Evolutionary conservation across 352 stramenopile genomes (phyloP).

Genomic region (Lagenidium sp.): DNA sequence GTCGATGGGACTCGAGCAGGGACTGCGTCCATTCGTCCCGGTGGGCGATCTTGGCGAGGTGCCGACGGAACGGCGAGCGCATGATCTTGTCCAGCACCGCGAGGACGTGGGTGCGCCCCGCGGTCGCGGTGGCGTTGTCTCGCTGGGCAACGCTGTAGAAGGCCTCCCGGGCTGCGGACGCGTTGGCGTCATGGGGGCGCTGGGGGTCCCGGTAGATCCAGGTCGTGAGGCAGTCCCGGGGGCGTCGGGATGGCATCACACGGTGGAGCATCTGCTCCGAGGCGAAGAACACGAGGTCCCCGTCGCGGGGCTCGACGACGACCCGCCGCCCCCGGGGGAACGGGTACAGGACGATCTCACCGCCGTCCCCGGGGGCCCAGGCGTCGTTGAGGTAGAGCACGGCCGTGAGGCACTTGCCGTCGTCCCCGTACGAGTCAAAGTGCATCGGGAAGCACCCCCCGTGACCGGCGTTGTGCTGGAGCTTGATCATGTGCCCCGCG

Average conservation of each 20-base stretch:
- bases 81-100: slow-evolving; percentile 43
- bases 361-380: slow-evolving; percentile 61
- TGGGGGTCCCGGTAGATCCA: slow-evolving; percentile 53
- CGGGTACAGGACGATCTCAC: slow-evolving; percentile 75
- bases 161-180: not conserved
- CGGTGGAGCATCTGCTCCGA: slow-evolving; percentile 76
- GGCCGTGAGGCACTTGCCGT: slow-evolving; percentile 75
- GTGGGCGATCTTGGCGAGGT: slow-evolving; percentile 51
- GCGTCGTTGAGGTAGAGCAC: slow-evolving; percentile 81
- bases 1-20: slow-evolving; percentile 42
- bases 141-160: no score
- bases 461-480: slow-evolving; percentile 69
- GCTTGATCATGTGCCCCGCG: slow-evolving; percentile 54
- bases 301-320: slow-evolving; percentile 41
- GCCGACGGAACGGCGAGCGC: slow-evolving; percentile 44
- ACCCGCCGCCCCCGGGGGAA: slow-evolving; percentile 46
- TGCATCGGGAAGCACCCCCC: slow-evolving; percentile 83
- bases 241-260: slow-evolving; percentile 37
- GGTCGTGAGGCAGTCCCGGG: slow-evolving; percentile 55
- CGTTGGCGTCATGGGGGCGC: slow-evolving; percentile 1
- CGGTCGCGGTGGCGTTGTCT: not conserved
- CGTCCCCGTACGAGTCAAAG: slow-evolving; percentile 78
- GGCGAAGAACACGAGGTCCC: slow-evolving; percentile 69
- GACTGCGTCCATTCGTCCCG: slow-evolving; percentile 46
- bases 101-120: slow-evolving; percentile 2